These are phyloP conservation scores for Trichoderma aggressivum DNA, from an alignment of 2,329 filamentous ascomycete genomes.

Conservation along the genomic window DNA sequence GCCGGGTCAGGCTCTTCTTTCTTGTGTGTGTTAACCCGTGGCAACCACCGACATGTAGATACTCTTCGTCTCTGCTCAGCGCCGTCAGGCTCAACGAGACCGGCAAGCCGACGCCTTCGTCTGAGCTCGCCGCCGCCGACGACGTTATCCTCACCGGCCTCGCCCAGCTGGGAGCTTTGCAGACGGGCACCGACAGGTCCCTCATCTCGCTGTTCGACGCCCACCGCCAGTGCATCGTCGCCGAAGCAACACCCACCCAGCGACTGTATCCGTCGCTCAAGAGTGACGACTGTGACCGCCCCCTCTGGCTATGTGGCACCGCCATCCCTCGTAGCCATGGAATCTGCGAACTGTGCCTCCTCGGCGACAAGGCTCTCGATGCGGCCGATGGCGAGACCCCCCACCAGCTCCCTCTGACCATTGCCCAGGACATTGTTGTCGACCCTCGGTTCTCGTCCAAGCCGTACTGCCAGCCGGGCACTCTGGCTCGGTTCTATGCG, in stretches of 20 bases:
- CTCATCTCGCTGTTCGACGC: slow-evolving; percentile 52
- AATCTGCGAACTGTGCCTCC: slow-evolving; percentile 27
- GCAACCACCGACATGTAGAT: slow-evolving; percentile 12
- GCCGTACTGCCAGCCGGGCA: slow-evolving; percentile 24
- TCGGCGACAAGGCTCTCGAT: background rate
- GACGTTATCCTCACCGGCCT: slow-evolving; percentile 46
- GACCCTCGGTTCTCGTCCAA: slow-evolving; percentile 31
- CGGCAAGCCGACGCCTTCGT: slow-evolving; percentile 24
- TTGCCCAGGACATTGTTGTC: slow-evolving; percentile 34
- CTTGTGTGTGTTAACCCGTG: background rate
- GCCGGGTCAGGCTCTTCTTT: background rate
- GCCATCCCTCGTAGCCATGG: slow-evolving; percentile 31
- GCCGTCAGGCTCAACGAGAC: slow-evolving; percentile 25
- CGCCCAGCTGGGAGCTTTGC: slow-evolving; percentile 46
- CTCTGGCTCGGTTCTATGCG: slow-evolving; percentile 37
- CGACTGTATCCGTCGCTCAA: slow-evolving; percentile 31
- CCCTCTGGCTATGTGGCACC: slow-evolving; percentile 31
- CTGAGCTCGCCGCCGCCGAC: slow-evolving; percentile 28
- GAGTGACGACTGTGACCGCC: slow-evolving; percentile 14
- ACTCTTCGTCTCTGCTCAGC: slow-evolving; percentile 18
- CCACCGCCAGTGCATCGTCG: slow-evolving; percentile 47
- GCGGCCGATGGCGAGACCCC: background rate
- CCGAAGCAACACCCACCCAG: slow-evolving; percentile 46
- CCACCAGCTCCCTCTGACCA: slow-evolving; percentile 30
- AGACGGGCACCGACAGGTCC: slow-evolving; percentile 40